A percentile compares a stretch with the other conserved stretches of the same genome.
These are phyloP conservation scores for Rhizopus stolonifer DNA, from an alignment of 371 early-diverging fungal genomes.

Conservation along the genomic window DNA sequence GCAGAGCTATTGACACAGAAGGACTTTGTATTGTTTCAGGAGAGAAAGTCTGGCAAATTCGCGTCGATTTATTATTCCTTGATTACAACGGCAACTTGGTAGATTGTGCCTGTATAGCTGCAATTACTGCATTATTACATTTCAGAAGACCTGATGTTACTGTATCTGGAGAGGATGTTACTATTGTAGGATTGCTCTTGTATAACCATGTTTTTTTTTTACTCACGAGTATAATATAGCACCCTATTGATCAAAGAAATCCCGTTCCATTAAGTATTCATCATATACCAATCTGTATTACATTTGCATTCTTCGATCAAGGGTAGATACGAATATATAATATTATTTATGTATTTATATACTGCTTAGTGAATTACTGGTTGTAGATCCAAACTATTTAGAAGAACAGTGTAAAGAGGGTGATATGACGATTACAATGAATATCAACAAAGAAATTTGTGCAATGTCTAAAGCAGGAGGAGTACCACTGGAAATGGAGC, in stretches of 20 bases:
- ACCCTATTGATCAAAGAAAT: conserved; percentile 78
- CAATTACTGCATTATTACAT: conserved; percentile 86
- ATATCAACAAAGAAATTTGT: conserved; percentile 90
- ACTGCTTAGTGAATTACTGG: conserved; percentile 58
- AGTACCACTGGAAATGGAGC: conserved; percentile 64
- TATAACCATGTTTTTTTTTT: conserved; percentile 1
- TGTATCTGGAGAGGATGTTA: conserved; percentile 87
- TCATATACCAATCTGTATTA: conserved; percentile 90
- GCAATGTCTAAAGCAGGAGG: conserved; percentile 92
- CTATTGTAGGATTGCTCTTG: conserved; percentile 59
- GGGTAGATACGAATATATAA: conserved; percentile 54
- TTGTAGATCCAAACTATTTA: conserved; percentile 82
- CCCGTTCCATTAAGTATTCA: conserved; percentile 93
- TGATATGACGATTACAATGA: conserved; percentile 85
- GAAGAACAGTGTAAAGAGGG: conserved; percentile 87
- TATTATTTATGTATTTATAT: background rate
- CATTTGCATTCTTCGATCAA: conserved; percentile 87
- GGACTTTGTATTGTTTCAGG: conserved; percentile 96
- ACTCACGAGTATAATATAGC: conserved; percentile 48
- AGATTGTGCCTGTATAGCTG: conserved; percentile 90
- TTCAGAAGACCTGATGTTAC: conserved; percentile 94
- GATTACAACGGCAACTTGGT: conserved; percentile 93
- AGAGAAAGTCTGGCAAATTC: conserved; percentile 91
- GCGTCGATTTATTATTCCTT: conserved; percentile 88
- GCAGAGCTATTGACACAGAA: conserved; percentile 92